Base-by-base conservation (phyloP, 768 basidiomycete genomes). In the Tricholoma hemisulphureum region DNA sequence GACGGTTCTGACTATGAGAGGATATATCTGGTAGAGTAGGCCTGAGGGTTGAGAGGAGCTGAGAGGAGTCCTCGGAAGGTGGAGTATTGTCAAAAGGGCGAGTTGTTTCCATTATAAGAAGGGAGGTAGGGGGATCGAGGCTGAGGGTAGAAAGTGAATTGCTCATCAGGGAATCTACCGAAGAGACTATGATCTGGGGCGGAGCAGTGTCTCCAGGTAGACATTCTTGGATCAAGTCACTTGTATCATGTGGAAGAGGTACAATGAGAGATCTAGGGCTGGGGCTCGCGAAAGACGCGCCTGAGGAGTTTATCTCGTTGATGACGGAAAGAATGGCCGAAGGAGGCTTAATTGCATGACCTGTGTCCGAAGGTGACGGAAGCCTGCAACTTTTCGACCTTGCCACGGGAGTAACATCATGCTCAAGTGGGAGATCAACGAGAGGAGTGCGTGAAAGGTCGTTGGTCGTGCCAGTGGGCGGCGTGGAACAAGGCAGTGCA, bases 381-480 rank as follows among this genome's bases (percentile, higher is more conserved):
- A 60, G 46, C 53, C 61, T 70, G 51, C 63, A 69, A n/a, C 66
- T 57, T 57, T 70, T 75, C 53, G 67, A 69, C 4, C 70, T 73
- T n/a, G 68, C 66, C 35, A 76, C 60, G 4, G 76, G 76, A 4
- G 75, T 74, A 8, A 59, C 55, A 20, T 77, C 75, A 23, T 66
- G 60, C 56, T 72, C 70, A 2, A 72, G 56, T 23, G 69, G 57
- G 31, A 78, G 64, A 54, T 78, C 76, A 20, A 65, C 69, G 21
- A 79, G 58, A 2, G 78, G 78, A 2, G 76, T 75, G 29, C 78
- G 73, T 34, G 8, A 59, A 61, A 16, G 59, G 54, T 63, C 60
- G 34, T 63, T 8, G 23, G 51, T 49, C 11, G 28, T 41, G 35
- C 7, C 6, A 6, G 54, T 48, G 29, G 26, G 60, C 16, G 52